phyloP scores from a whole-genome alignment of 345 rosid genomes.

The Bruguiera sexangula region DNA sequence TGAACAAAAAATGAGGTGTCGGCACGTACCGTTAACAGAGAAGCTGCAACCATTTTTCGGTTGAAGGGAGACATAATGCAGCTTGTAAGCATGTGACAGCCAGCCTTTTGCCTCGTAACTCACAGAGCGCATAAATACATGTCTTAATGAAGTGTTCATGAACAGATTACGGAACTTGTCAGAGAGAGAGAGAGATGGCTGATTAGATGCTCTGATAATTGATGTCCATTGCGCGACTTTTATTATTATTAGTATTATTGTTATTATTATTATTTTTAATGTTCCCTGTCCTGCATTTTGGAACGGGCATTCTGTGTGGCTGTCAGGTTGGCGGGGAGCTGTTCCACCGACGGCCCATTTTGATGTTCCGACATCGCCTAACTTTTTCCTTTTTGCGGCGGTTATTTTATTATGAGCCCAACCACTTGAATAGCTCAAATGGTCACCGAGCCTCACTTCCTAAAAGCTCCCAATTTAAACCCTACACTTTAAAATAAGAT shows the following conservation, averaged over 20 bases:
- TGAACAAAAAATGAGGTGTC: constrained; percentile 5
- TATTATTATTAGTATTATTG: too few relatives aligned
- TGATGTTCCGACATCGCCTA: background rate
- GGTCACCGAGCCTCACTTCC: too few relatives aligned
- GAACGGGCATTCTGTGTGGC: background rate
- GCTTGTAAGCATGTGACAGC: background rate
- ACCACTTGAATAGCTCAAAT: too few relatives aligned
- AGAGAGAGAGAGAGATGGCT: background rate
- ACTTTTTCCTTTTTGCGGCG: background rate
- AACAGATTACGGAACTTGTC: too few relatives aligned
- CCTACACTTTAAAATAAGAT: too few relatives aligned
- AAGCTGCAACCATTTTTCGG: background rate
- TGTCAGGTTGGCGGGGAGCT: background rate
- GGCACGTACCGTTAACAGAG: background rate
- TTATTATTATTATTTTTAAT: background rate
- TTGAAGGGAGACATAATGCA: background rate
- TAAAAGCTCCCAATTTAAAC: too few relatives aligned
- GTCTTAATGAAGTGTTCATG: background rate
- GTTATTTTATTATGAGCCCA: too few relatives aligned
- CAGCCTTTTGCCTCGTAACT: constrained; percentile 16
- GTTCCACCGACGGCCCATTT: background rate
- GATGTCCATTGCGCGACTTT: background rate
- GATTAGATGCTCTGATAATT: background rate
- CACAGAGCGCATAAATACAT: background rate
- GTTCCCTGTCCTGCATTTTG: background rate